A percentile compares a stretch with the other conserved stretches of the same genome.
These are phyloP conservation scores for Entonaema liquescens DNA, from an alignment of 495 filamentous ascomycete species.

Conservation along the genomic window DNA sequence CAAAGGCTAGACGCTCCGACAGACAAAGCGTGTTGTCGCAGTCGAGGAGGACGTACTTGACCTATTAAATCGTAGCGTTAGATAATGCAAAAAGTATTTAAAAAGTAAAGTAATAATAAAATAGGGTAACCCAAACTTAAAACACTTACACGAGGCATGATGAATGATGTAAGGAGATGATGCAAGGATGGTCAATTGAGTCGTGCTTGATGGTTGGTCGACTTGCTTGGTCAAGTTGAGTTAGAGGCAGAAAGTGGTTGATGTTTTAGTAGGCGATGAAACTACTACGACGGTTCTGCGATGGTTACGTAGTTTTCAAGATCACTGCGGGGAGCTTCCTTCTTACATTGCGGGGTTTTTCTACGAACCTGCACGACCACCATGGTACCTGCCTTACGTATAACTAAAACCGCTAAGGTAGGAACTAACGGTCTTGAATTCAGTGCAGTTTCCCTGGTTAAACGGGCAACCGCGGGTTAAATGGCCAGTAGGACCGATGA, in stretches of 20 bases:
- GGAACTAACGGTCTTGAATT: background rate
- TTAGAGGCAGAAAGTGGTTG: conserved; percentile 16
- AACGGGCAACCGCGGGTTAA: conserved; percentile 24
- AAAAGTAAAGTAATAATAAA: background rate
- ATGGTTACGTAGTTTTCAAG: conserved; percentile 16
- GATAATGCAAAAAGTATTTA: conserved; percentile 8
- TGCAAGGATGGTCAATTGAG: conserved; percentile 15
- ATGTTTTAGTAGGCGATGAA: conserved; percentile 28
- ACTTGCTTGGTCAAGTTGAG: conserved; percentile 13
- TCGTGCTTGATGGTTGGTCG: conserved; percentile 10
- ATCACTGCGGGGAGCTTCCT: conserved; percentile 39
- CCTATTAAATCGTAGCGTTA: conserved; percentile 54
- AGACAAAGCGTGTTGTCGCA: conserved; percentile 98
- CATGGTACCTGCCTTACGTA: conserved; percentile 18
- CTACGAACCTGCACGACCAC: conserved; percentile 4
- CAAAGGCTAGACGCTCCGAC: conserved; percentile 91
- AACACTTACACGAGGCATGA: conserved; percentile 49
- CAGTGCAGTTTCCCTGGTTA: conserved; percentile 17
- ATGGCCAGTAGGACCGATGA: conserved; percentile 33
- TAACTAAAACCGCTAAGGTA: conserved; percentile 13
- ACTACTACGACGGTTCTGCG: too few species aligned
- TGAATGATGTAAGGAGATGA: conserved; percentile 37
- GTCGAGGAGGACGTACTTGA: conserved; percentile 88
- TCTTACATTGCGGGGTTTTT: conserved; percentile 41
- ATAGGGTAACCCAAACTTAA: background rate